Conservation (phyloP, 257 asterid genomes). For the Gentiana straminea region DNA sequence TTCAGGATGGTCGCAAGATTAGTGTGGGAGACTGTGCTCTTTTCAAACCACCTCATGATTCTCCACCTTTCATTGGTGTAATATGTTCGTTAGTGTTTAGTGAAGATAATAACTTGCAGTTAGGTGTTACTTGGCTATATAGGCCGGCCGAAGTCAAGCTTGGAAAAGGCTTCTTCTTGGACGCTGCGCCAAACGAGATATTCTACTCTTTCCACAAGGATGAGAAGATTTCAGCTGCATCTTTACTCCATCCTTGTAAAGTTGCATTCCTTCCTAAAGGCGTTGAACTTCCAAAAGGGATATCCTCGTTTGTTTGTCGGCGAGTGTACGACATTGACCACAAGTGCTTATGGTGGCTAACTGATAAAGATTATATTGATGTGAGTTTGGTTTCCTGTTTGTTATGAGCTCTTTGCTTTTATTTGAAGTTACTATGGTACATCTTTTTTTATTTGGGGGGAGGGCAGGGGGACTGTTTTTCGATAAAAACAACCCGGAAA, state of each 20-base stretch:
- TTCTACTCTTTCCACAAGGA: slow-evolving; percentile 81
- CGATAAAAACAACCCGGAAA: no score
- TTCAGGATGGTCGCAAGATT: slow-evolving; percentile 62
- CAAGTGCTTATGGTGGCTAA: slow-evolving; percentile 64
- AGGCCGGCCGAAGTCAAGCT: slow-evolving; percentile 63
- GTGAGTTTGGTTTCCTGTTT: slow-evolving; percentile 35
- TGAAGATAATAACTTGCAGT: slow-evolving; percentile 33
- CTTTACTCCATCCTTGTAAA: slow-evolving; percentile 87
- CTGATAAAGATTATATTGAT: slow-evolving; percentile 67
- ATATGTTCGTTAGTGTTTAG: slow-evolving; percentile 39
- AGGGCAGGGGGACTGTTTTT: background rate
- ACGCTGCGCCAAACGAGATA: slow-evolving; percentile 72
- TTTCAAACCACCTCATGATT: slow-evolving; percentile 53
- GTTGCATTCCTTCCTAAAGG: slow-evolving; percentile 97
- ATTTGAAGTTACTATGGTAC: no score
- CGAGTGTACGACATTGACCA: slow-evolving; percentile 56
- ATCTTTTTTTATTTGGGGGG: background rate
- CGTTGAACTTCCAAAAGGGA: slow-evolving; percentile 60
- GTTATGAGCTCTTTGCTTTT: no score
- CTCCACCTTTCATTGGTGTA: slow-evolving; percentile 68
- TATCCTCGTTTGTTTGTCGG: slow-evolving; percentile 74
- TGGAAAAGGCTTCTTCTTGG: slow-evolving; percentile 49
- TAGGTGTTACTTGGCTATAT: slow-evolving; percentile 82
- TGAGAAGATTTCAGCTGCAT: slow-evolving; percentile 73
- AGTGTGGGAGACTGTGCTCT: slow-evolving; percentile 70